These are phyloP conservation scores for Penicillium sp. DNA, from an alignment of 2,329 filamentous ascomycete species.

Conservation along the genomic window DNA sequence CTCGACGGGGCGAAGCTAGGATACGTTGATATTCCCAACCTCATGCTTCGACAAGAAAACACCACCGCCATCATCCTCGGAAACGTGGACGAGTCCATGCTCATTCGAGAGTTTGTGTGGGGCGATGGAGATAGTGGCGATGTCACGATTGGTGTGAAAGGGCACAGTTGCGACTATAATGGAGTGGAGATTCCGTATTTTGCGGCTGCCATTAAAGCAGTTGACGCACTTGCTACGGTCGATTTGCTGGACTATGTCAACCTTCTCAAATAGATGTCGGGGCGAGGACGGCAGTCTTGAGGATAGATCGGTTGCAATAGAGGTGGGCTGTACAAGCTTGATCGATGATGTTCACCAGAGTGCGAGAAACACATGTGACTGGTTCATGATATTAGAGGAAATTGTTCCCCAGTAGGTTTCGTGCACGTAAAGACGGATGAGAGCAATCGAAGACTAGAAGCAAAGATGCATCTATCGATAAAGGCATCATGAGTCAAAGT, in stretches of 20 bases:
- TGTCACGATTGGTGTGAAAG: constrained; percentile 30
- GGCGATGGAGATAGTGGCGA: constrained; percentile 22
- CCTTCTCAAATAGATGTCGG: constrained; percentile 5
- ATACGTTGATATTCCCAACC: constrained; percentile 29
- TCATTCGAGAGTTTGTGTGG: constrained; percentile 26
- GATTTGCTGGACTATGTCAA: constrained; percentile 30
- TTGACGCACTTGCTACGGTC: constrained; percentile 23
- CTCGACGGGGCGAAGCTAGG: constrained; percentile 25
- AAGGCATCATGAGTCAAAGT: background rate
- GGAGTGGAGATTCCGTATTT: constrained; percentile 34
- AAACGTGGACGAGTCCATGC: constrained; percentile 23
- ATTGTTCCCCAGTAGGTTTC: background rate
- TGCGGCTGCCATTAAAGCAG: constrained; percentile 28
- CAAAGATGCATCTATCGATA: background rate
- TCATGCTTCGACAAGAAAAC: constrained; percentile 23
- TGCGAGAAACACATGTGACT: background rate
- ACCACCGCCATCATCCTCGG: constrained; percentile 22
- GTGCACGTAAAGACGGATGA: no score
- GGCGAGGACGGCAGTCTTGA: no score
- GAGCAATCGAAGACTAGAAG: background rate
- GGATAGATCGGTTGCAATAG: background rate
- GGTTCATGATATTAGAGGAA: background rate
- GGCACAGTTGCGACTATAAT: constrained; percentile 32
- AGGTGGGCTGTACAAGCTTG: background rate
- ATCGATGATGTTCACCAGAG: no score